Evolutionary conservation across 805 yeast genomes (phyloP), one percentile per base, ranked within the genome.

Genomic region (Kodamaea laetipori): DNA sequence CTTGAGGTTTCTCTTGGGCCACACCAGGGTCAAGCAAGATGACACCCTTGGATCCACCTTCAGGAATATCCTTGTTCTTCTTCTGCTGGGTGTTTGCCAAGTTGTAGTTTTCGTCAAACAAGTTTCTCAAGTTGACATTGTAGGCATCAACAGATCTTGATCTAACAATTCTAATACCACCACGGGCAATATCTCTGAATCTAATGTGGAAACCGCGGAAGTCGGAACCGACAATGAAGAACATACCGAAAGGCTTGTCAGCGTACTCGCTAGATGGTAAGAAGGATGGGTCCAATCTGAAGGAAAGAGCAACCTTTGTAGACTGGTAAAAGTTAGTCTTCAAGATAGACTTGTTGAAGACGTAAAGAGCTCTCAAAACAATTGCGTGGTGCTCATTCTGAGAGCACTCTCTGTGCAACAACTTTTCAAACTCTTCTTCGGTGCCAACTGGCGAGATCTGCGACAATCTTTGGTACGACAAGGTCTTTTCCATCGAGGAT

Each of bases 31-130:
- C 90, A 53, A 92, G 75, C 57, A 92, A 76, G 45, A 94, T 86
- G 37, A 94, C 99, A 71, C 99, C 99, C 66, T 92, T 92, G 31
- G 97, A 88, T 27, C 99, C 99, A 62, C 99, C 98, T 74, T 92
- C 99, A 38, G 99, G 98, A 47, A 92, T 94, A 72, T 92, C 99
- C 73, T 92, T 92, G 72, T 92, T 94, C 70, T 92, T 92, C 53
- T 92, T 79, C 72, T 94, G 99, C 69, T 92, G 99, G 34, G 99
- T 92, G 44, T 84, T 80, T 31, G 99, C 98, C 66, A 92, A 78
- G 63, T 90, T 90, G 69, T 94, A 92, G 70, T 94, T 92, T 68
- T 92, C 99, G 65, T 94, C 98, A 64, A 92, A 90, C 69, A 92
- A 77, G 56, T 87, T 86, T 54, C 96, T 82, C 52, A 84, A 84